phyloP scores from a whole-genome alignment of 768 basidiomycete genomes.

The Ramaria rubella region DNA sequence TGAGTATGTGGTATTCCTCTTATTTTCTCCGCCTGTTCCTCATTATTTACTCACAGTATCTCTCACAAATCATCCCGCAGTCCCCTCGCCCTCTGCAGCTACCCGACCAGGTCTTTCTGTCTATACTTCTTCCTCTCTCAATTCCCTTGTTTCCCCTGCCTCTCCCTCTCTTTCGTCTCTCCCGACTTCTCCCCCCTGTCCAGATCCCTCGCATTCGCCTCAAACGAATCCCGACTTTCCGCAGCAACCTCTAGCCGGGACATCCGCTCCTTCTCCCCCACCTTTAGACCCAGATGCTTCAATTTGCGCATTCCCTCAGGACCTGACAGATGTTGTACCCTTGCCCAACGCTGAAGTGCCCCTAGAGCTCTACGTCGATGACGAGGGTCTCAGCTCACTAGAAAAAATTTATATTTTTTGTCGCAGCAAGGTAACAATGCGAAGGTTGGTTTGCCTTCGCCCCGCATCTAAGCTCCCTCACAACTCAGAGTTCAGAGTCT shows the following conservation, averaged over 20 bases:
- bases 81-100: not conserved
- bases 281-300: not conserved
- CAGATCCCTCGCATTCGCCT: not conserved
- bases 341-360: not conserved
- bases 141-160: not conserved
- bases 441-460: conserved; percentile 33
- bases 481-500: too few species aligned
- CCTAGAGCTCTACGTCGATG: conserved; percentile 50
- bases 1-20: not conserved
- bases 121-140: not conserved
- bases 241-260: not conserved
- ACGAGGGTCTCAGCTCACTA: conserved; percentile 74
- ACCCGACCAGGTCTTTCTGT: not conserved
- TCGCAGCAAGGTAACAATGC: conserved; percentile 62
- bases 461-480: conserved; percentile 18
- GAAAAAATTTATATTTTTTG: conserved; percentile 92
- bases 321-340: not conserved
- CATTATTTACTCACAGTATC: not conserved
- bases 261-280: not conserved
- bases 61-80: not conserved
- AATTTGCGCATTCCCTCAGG: not conserved
- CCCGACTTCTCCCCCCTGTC: not conserved
- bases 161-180: not conserved
- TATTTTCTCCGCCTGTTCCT: not conserved
- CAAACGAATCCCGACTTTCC: not conserved